Evolutionary conservation across 2,329 filamentous ascomycete genomes (phyloP).

Genomic region (Zymoseptoria passerinii): DNA sequence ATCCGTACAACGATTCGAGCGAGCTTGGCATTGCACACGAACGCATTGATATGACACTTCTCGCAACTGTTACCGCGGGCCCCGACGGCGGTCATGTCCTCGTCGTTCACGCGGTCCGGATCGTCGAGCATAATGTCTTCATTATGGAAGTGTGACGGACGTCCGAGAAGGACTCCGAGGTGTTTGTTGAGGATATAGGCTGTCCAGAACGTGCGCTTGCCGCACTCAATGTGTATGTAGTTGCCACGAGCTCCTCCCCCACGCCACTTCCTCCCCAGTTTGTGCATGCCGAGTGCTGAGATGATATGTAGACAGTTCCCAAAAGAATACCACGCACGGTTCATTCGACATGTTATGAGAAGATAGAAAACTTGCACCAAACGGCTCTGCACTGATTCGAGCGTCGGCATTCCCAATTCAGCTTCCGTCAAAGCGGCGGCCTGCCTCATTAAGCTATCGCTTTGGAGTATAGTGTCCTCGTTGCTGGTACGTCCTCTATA

Average conservation of each 20-base stretch:
- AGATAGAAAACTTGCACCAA: conserved; percentile 14
- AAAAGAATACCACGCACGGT: conserved; percentile 29
- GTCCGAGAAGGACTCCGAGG: conserved; percentile 53
- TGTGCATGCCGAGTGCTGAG: conserved; percentile 14
- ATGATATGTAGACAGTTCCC: conserved; percentile 20
- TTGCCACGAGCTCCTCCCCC: conserved; percentile 21
- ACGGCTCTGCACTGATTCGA: conserved; percentile 13
- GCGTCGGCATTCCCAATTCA: conserved; percentile 8
- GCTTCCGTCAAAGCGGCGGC: conserved; percentile 3
- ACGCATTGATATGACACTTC: conserved; percentile 46
- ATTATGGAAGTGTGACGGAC: conserved; percentile 53
- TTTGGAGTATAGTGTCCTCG: conserved; percentile 11
- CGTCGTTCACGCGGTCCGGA: conserved; percentile 49
- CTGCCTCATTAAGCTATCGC: not conserved
- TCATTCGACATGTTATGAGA: conserved; percentile 16
- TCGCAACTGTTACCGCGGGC: conserved; percentile 22
- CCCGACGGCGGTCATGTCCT: conserved; percentile 44
- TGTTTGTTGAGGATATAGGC: conserved; percentile 57
- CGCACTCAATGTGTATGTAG: conserved; percentile 44
- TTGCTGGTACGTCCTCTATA: conserved; percentile 38
- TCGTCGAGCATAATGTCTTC: conserved; percentile 56
- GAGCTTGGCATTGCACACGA: conserved; percentile 40
- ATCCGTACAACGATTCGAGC: conserved; percentile 28
- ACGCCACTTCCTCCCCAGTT: not conserved
- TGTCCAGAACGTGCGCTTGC: conserved; percentile 54